Conservation (phyloP, 2,329 filamentous ascomycete genomes). For the Paramyrothecium sp. region DNA sequence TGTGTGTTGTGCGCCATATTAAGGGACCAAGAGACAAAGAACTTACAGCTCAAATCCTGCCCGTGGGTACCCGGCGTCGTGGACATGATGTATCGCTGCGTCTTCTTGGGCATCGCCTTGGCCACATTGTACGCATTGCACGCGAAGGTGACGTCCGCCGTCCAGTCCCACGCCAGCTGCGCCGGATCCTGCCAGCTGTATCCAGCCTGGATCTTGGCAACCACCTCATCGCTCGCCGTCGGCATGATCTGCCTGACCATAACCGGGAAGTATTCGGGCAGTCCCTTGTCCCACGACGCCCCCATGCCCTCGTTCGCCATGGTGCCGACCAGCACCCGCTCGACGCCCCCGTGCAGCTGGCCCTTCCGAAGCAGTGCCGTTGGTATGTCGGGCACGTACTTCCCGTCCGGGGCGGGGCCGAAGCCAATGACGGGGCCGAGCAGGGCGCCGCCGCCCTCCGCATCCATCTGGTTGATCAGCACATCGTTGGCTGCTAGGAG, state of each 20-base stretch:
- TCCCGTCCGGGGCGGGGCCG: constrained; percentile 12
- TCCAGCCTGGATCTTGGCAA: constrained; percentile 5
- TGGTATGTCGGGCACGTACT: constrained; percentile 12
- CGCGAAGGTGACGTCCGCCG: constrained; percentile 16
- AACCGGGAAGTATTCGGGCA: constrained; percentile 9
- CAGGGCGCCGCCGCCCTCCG: constrained; percentile 14
- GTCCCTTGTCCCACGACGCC: constrained; percentile 7
- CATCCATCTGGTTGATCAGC: constrained; percentile 12
- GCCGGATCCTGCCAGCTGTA: constrained; percentile 7
- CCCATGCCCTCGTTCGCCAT: constrained; percentile 12
- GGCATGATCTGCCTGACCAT: constrained; percentile 11
- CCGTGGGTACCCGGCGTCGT: constrained; percentile 10
- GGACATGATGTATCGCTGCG: constrained; percentile 11
- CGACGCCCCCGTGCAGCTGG: constrained; percentile 4
- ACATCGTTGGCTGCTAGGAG: constrained; percentile 8
- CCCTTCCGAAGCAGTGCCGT: constrained; percentile 6
- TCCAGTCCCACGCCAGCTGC: constrained; percentile 19
- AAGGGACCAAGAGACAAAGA: background rate
- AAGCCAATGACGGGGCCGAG: constrained; percentile 16
- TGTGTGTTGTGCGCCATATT: background rate
- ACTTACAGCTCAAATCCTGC: constrained; percentile 12
- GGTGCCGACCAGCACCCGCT: constrained; percentile 10
- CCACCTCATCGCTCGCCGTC: constrained; percentile 7
- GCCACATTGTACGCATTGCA: constrained; percentile 17
- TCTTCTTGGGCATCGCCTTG: constrained; percentile 5